A percentile compares a stretch with the other conserved stretches of the same genome.
Evolutionary conservation across 2,329 filamentous ascomycete species (phyloP).

Genomic region (Xylariales sp.): DNA sequence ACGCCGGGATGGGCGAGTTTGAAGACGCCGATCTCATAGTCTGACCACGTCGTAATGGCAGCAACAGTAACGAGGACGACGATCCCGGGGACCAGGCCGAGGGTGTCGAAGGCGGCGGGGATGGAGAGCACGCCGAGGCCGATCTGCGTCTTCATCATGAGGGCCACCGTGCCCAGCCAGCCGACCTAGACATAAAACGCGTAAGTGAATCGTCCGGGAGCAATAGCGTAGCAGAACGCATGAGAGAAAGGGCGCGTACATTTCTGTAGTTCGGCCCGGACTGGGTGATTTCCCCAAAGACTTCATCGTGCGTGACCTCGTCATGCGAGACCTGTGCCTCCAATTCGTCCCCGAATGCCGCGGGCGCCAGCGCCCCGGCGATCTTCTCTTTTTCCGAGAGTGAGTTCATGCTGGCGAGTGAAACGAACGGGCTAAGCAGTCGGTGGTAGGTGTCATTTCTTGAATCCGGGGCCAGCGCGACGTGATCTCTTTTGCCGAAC

Average conservation of each 20-base stretch:
- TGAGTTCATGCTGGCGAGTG: constrained; percentile 8
- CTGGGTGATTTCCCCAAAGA: constrained; percentile 52
- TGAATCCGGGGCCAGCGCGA: neutral
- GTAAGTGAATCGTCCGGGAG: neutral
- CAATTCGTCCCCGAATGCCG: neutral
- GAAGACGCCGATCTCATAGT: constrained; percentile 62
- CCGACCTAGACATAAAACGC: constrained; percentile 50
- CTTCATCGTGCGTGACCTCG: constrained; percentile 41
- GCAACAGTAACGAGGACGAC: constrained; percentile 56
- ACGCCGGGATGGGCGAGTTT: constrained; percentile 62
- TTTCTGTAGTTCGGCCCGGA: constrained; percentile 49
- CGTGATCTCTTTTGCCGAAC: neutral
- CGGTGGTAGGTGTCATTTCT: neutral
- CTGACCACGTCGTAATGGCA: constrained; percentile 60
- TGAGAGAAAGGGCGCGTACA: constrained; percentile 16
- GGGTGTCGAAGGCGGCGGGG: constrained; percentile 56
- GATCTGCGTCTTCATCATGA: constrained; percentile 61
- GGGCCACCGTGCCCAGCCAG: constrained; percentile 56
- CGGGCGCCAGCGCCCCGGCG: too few species aligned
- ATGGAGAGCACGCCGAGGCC: constrained; percentile 63
- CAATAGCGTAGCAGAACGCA: too few species aligned
- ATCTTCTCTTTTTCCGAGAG: neutral
- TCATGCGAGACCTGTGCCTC: neutral
- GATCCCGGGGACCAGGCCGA: constrained; percentile 62
- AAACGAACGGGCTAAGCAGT: neutral